Conservation (phyloP, 2,329 filamentous ascomycete species). For the Calonectria pteridis region DNA sequence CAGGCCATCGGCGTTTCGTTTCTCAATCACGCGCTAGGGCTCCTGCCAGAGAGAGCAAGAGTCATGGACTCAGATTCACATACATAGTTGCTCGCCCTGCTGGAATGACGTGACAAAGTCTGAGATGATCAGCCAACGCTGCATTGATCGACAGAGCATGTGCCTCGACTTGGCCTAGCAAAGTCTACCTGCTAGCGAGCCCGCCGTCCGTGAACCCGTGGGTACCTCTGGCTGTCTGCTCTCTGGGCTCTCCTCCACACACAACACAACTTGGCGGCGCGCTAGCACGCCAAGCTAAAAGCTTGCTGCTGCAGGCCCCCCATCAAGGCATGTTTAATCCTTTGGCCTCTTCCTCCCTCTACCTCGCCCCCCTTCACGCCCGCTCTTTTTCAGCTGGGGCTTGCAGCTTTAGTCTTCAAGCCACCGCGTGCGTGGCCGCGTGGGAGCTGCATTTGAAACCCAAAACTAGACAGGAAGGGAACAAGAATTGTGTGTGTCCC, state of each 20-base stretch:
- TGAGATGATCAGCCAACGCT: not conserved
- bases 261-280: not conserved
- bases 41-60: not conserved
- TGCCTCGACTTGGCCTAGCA: conserved; percentile 11
- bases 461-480: not conserved
- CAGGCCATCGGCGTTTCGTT: not conserved
- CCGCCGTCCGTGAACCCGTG: conserved; percentile 13
- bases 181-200: conserved; percentile 15
- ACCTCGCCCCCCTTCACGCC: not conserved
- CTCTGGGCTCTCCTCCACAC: not conserved
- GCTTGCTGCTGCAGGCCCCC: not conserved
- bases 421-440: conserved; percentile 25
- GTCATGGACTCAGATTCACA: not conserved
- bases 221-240: not conserved
- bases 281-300: not conserved
- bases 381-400: not conserved
- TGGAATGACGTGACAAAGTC: conserved; percentile 22
- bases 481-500: not conserved
- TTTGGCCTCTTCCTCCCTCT: not conserved
- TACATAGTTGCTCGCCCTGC: conserved; percentile 6
- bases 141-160: conserved; percentile 15
- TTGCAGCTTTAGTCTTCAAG: conserved; percentile 16
- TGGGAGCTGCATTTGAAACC: conserved; percentile 17
- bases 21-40: not conserved
- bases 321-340: not conserved